A percentile compares a stretch with the other conserved stretches of the same genome.
phyloP scores from a whole-genome alignment of 331 rosid genomes.

The Prunus yedoensis region DNA sequence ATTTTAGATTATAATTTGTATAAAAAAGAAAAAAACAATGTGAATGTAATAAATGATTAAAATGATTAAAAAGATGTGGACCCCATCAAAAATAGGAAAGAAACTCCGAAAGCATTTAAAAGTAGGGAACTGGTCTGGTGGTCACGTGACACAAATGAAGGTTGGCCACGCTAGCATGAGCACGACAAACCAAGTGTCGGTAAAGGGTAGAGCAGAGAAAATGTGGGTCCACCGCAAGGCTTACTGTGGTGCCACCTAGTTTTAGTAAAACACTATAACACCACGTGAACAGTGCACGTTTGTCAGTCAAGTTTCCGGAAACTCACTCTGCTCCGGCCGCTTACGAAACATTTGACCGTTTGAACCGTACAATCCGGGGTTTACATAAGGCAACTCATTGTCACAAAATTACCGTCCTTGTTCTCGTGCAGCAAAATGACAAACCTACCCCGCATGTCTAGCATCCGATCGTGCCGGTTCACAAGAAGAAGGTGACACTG shows the following conservation, averaged over 20 bases:
- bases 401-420: background rate
- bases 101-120: background rate
- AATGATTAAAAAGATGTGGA: background rate
- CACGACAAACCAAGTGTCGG: constrained; percentile 64
- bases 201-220: constrained; percentile 16
- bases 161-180: constrained; percentile 39
- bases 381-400: background rate
- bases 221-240: constrained; percentile 43
- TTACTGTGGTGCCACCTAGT: constrained; percentile 30
- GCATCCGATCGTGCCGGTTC: background rate
- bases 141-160: constrained; percentile 37
- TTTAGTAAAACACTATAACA: constrained; percentile 18
- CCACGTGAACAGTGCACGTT: constrained; percentile 54
- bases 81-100: constrained; percentile 15
- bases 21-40: background rate
- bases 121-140: constrained; percentile 13
- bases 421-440: constrained; percentile 23
- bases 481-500: background rate
- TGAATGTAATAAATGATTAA: too few species aligned
- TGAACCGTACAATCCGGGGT: constrained; percentile 30
- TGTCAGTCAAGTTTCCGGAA: constrained; percentile 7
- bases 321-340: background rate
- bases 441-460: constrained; percentile 14
- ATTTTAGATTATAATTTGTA: too few species aligned
- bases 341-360: background rate